Evolutionary conservation across 805 yeast species (phyloP), one percentile per base, ranked within the genome.

Genomic region (Kluyveromyces lactis): DNA sequence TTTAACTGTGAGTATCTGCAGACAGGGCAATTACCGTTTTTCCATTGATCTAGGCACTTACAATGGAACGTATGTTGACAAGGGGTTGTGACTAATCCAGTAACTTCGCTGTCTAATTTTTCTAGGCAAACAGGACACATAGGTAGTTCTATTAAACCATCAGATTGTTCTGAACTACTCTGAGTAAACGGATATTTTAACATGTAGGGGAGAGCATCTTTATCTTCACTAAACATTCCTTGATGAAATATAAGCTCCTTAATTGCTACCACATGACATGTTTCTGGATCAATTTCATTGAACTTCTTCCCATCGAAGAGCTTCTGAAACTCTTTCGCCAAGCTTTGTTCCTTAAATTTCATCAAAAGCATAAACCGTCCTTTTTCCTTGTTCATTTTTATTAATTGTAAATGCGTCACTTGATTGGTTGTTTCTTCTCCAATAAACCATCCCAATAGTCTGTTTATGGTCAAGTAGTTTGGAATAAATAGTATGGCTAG

Each of bases 21-120:
- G 2, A 87, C 89, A 0, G 96, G 96, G 55, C 97, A 87, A 19
- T 84, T 75, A 43, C 86, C 92, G 55, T 86, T 95, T 41, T 75
- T 75, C 96, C 96, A 87, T 58, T 81, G 83, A 33, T 86, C 77
- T 37, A 87, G 66, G 55, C 96, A 89, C 49, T 75, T 82, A 49
- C 95, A 87, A 58, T 87, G 96, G 59, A 86, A 87, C 0, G 95
- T 85, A 56, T 87, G 97, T 55, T 86, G 95, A 46, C 96, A 89
- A 2, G 92, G 87, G 26, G 85, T 87, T 0, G 96, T 89, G 4
- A 86, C 63, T 9, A 87, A 66, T 0, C 97, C 97, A 0, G 95
- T 78, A 3, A 82, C 67, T 17, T 73, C 75, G 1, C 87, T 68
- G 54, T 87, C 97, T 81, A 87, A 79, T 43, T 94, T 67, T 51